Evolutionary conservation across 2,329 filamentous ascomycete genomes (phyloP).

Genomic region (Aspergillus hiratsukae): DNA sequence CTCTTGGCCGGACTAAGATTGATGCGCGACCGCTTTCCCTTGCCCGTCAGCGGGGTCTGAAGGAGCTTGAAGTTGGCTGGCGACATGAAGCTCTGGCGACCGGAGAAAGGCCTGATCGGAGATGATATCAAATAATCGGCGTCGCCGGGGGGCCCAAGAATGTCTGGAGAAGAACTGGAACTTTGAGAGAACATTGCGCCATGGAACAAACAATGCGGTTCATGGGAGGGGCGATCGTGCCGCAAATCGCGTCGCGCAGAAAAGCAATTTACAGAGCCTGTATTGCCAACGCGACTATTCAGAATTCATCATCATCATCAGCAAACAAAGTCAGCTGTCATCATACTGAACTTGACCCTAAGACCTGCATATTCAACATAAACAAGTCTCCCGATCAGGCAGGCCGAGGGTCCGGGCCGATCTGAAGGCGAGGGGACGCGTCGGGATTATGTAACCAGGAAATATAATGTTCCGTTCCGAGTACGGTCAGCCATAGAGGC

Average conservation of each 20-base stretch:
- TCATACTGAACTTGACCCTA: background rate
- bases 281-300: constrained; percentile 2
- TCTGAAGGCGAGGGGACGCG: constrained; percentile 4
- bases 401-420: constrained; percentile 12
- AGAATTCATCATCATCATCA: constrained; percentile 6
- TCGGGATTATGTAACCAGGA: constrained; percentile 12
- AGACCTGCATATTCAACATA: constrained; percentile 11
- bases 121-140: constrained; percentile 41
- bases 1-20: constrained; percentile 34
- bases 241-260: constrained; percentile 3
- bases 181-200: constrained; percentile 33
- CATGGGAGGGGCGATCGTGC: constrained; percentile 5
- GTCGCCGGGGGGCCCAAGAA: constrained; percentile 40
- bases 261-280: constrained; percentile 2
- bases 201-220: constrained; percentile 14
- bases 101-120: constrained; percentile 34
- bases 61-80: constrained; percentile 29
- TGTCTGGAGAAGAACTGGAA: constrained; percentile 40
- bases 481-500: background rate
- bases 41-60: constrained; percentile 26
- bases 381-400: constrained; percentile 37
- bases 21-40: constrained; percentile 29
- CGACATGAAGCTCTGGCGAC: constrained; percentile 38
- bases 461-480: constrained; percentile 5
- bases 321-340: constrained; percentile 1